Conservation (phyloP, 768 basidiomycete genomes). For the Clavulina sp. region DNA sequence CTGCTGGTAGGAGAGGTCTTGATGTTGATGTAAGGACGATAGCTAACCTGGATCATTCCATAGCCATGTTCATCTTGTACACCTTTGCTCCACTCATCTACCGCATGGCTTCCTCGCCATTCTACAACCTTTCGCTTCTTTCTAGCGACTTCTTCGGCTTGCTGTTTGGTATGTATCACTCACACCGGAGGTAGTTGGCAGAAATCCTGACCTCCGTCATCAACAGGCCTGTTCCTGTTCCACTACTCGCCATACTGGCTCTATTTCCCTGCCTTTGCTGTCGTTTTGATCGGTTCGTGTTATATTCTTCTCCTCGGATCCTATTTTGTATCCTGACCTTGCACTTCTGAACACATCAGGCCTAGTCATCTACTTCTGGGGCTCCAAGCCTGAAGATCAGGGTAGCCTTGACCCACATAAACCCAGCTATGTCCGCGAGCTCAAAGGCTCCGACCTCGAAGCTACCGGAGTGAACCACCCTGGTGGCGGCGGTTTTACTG, state of each 20-base stretch:
- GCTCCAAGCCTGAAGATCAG: constrained; percentile 60
- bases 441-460: neutral
- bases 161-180: constrained; percentile 35
- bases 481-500: too few relatives aligned
- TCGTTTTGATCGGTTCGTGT: constrained; percentile 17
- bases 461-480: too few relatives aligned
- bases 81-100: constrained; percentile 75
- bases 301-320: neutral
- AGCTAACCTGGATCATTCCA: neutral
- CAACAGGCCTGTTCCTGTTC: constrained; percentile 33
- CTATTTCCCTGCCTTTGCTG: constrained; percentile 62
- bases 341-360: constrained; percentile 27
- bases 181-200: constrained; percentile 1
- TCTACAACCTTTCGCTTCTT: constrained; percentile 71
- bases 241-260: constrained; percentile 76
- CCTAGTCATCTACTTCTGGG: constrained; percentile 75
- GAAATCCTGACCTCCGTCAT: neutral
- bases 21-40: neutral
- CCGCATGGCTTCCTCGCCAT: constrained; percentile 70
- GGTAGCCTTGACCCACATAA: constrained; percentile 40
- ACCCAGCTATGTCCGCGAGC: constrained; percentile 36
- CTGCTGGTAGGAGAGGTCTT: constrained; percentile 18
- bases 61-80: constrained; percentile 72
- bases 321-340: neutral
- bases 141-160: constrained; percentile 80